A percentile compares a stretch with the other conserved stretches of the same genome.
Conservation (phyloP, 2,329 filamentous ascomycete genomes). For the Apiospora phragmitis region DNA sequence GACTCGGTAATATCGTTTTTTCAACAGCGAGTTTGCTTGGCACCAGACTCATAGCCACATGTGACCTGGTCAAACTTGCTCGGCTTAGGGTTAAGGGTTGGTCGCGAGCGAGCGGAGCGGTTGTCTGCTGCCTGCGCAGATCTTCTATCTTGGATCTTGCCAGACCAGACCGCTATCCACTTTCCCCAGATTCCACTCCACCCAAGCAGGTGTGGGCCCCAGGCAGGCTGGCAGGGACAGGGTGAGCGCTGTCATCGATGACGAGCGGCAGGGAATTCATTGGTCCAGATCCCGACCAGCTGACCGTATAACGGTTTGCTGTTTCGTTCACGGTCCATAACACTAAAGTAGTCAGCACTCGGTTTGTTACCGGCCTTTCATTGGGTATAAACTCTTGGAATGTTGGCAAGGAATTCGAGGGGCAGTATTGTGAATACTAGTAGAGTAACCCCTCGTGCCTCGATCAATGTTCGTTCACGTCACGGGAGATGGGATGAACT, state of each 20-base stretch:
- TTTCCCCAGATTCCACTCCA: not conserved
- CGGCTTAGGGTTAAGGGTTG: not conserved
- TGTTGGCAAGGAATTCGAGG: not conserved
- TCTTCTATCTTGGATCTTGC: not conserved
- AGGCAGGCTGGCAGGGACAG: not conserved
- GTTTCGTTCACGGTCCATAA: not conserved
- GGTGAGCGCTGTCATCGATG: conserved; percentile 5
- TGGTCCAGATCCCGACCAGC: not conserved
- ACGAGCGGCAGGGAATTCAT: not conserved
- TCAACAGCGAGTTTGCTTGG: not conserved
- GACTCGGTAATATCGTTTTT: not conserved
- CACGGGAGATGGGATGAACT: not conserved
- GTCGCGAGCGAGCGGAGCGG: not conserved
- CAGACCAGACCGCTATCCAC: not conserved
- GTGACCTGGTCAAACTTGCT: not conserved
- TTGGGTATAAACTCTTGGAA: not conserved
- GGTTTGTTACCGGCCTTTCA: not conserved
- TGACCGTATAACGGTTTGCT: not conserved
- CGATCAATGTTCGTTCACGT: not conserved
- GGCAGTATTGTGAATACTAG: not conserved
- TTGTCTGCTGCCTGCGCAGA: not conserved
- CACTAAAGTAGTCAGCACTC: not conserved
- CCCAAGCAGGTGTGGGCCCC: not conserved
- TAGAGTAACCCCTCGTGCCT: not conserved
- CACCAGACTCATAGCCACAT: not conserved